phyloP scores from a whole-genome alignment of 202 grass and related monocot genomes.

The Zoysia matrella region DNA sequence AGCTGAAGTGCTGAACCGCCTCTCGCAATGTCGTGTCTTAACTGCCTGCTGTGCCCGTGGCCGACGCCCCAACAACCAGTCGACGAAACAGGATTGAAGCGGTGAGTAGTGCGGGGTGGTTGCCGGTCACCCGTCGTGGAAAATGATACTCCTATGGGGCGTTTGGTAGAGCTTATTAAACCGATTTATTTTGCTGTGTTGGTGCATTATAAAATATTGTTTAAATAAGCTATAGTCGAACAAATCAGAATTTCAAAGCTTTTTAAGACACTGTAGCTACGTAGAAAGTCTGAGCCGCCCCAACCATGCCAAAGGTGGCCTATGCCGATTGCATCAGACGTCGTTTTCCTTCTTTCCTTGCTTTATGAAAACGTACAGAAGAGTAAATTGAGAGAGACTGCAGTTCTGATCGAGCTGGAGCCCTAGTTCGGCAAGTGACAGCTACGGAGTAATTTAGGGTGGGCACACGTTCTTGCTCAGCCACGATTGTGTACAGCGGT shows the following conservation, averaged over 20 bases:
- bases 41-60: slow-evolving; percentile 26
- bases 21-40: neutral
- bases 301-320: too few relatives aligned
- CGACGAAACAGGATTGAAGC: slow-evolving; percentile 15
- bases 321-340: neutral
- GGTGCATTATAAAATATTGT: too few relatives aligned
- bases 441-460: slow-evolving; percentile 6
- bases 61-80: neutral
- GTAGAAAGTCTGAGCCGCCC: too few relatives aligned
- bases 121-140: slow-evolving; percentile 35
- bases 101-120: neutral
- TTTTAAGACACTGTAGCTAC: too few relatives aligned
- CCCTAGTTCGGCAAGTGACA: neutral
- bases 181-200: too few relatives aligned
- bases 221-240: too few relatives aligned
- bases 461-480: slow-evolving; percentile 7
- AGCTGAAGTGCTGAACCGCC: neutral
- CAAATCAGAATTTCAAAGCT: too few relatives aligned
- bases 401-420: neutral
- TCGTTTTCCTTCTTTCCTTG: neutral
- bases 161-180: too few relatives aligned
- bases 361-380: neutral
- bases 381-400: neutral
- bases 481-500: slow-evolving; percentile 7
- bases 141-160: neutral